Evolutionary conservation across 2,329 filamentous ascomycete genomes (phyloP), one percentile per base, ranked within the genome.

Genomic region (Cladosporium austrohemisphaericum): DNA sequence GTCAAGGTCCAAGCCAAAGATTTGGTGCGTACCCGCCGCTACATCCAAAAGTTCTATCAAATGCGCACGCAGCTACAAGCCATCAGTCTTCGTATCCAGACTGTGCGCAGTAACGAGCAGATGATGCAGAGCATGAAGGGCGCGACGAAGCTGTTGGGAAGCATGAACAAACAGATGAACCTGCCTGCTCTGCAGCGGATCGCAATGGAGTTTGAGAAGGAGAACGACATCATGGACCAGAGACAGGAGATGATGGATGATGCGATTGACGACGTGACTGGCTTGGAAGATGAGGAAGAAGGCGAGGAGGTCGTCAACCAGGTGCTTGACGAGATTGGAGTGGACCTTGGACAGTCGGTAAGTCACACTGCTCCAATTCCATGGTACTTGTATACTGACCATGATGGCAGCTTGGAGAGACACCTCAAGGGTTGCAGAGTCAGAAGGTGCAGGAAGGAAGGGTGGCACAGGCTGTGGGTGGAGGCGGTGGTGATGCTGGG

Each of bases 51-150:
- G 71, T 98, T 98, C 73, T 97, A 96, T 66, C 85, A 88, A 64
- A 97, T 98, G 92, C 84, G 90, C 59, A 97, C 92, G 57, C 92
- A 97, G 69, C 73, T 98, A 57, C 93, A 98, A 68, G 93, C 95
- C 57, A 95, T 98, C 60, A 95, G 89, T 11, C 73, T 98, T 48
- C 83, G 92, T 36, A 91, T 98, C 65, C 93, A 95, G 88, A 98
- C 93, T 41, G 92, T 97, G 57, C 84, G 93, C 57, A 96, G 91
- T 58, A 98, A 98, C 70, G 93, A 98, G 69, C 92, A 97, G 71
- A 98, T 98, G 93, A 96, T 96, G 91, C 89, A 95, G 70, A 93
- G 91, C 7, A 97, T 98, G 93, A 98, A 96, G 71, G 93, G 93
- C 26, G 93, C 93, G 4, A 97, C 93, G 1, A 84, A 85, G 70